Conservation (phyloP, 345 rosid species). For the Eucalyptus microcorys region DNA sequence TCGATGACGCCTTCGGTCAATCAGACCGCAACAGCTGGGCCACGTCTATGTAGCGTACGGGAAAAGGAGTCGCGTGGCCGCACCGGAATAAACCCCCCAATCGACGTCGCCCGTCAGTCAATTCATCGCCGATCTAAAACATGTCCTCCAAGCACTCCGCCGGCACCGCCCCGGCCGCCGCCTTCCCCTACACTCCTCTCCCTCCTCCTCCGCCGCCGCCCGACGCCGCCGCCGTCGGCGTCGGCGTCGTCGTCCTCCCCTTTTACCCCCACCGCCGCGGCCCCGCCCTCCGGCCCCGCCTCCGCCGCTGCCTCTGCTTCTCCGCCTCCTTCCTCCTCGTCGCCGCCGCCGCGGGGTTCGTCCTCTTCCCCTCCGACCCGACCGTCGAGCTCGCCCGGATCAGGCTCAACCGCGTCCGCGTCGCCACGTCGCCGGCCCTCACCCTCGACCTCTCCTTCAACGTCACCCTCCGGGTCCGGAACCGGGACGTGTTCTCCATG, state of each 20-base stretch:
- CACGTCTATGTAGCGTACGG: neutral
- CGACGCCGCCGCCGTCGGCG: neutral
- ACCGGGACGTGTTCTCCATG: constrained; percentile 57
- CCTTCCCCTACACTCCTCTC: constrained; percentile 26
- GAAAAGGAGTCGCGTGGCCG: neutral
- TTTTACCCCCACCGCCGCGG: constrained; percentile 13
- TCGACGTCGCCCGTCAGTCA: neutral
- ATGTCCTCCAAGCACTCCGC: constrained; percentile 22
- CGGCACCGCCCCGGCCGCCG: neutral
- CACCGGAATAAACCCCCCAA: neutral
- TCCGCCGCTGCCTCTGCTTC: constrained; percentile 32
- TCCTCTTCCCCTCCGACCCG: constrained; percentile 73
- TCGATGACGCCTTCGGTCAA: rapidly evolving
- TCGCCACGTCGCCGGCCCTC: constrained; percentile 26
- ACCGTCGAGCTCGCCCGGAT: constrained; percentile 33
- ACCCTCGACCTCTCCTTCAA: constrained; percentile 65
- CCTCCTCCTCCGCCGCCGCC: constrained; percentile 10
- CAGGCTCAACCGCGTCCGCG: constrained; percentile 41
- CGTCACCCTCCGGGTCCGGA: constrained; percentile 44
- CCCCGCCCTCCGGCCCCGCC: constrained; percentile 3
- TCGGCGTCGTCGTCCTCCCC: constrained; percentile 40
- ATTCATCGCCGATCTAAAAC: neutral
- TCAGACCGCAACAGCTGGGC: neutral
- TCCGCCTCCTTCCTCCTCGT: constrained; percentile 36
- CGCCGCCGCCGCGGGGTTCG: constrained; percentile 22